Conservation (phyloP, 345 rosid genomes). For the Salix arbutifolia region DNA sequence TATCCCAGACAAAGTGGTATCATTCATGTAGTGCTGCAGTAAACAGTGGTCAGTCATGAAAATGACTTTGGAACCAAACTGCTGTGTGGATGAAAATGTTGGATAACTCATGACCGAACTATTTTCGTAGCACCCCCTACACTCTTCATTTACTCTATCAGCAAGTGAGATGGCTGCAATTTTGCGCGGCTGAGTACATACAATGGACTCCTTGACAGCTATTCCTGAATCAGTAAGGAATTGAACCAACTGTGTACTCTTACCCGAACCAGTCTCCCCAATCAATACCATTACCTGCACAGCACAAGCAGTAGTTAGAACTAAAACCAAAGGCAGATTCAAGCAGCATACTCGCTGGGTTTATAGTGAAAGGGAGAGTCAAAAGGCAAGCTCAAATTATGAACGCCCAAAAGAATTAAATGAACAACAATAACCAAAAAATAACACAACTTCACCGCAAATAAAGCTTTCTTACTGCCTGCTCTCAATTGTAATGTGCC, state of each 20-base stretch:
- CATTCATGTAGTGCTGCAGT: conserved; percentile 66
- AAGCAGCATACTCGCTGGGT: not conserved
- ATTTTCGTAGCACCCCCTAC: conserved; percentile 56
- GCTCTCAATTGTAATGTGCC: too few species aligned
- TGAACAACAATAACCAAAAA: too few species aligned
- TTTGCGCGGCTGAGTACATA: conserved; percentile 89
- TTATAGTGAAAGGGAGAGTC: too few species aligned
- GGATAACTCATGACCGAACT: conserved; percentile 45
- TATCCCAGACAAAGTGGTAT: conserved; percentile 62
- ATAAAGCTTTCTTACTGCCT: too few species aligned
- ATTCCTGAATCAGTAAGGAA: conserved; percentile 84
- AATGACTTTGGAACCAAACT: conserved; percentile 51
- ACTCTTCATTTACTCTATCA: conserved; percentile 70
- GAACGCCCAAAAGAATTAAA: too few species aligned
- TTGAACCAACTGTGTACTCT: conserved; percentile 91
- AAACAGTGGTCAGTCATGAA: conserved; percentile 86
- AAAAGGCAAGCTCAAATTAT: too few species aligned
- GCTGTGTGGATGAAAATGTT: conserved; percentile 54
- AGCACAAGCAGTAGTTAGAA: not conserved
- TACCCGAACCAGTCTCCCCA: conserved; percentile 97
- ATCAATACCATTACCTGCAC: conserved; percentile 63
- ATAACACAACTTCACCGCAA: too few species aligned
- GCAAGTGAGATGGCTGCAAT: conserved; percentile 78
- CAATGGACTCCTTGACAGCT: conserved; percentile 47
- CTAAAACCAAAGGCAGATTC: not conserved